Percentiles rank a stretch among this genome's conserved stretches.
phyloP scores from a whole-genome alignment of 1,284 basidiomycete genomes.

The Leucocoprinus gongylophorus region DNA sequence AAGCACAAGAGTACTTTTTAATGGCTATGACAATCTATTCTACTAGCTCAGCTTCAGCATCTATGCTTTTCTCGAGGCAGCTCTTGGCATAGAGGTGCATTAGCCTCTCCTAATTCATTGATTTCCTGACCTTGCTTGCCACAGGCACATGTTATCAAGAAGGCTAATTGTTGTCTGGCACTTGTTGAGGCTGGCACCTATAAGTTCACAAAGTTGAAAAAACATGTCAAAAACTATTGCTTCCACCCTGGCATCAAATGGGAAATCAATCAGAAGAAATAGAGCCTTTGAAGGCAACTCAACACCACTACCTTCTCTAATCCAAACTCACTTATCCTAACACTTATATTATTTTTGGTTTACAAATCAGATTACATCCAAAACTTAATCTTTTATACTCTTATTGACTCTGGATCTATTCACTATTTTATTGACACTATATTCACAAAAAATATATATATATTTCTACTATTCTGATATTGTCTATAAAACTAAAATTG shows the following conservation, averaged over 20 bases:
- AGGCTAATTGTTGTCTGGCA: constrained; percentile 49
- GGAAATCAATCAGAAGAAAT: too few relatives aligned
- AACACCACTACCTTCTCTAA: too few relatives aligned
- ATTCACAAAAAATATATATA: too few relatives aligned
- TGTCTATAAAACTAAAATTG: too few relatives aligned
- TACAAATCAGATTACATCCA: too few relatives aligned
- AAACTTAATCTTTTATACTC: too few relatives aligned
- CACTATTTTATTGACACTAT: too few relatives aligned
- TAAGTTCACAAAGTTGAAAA: constrained; percentile 40
- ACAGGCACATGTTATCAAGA: constrained; percentile 45
- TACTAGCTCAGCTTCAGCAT: constrained; percentile 68
- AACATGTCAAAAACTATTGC: constrained; percentile 29
- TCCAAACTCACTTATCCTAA: too few relatives aligned
- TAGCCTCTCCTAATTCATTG: constrained; percentile 10
- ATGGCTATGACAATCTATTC: constrained; percentile 50
- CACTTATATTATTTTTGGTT: too few relatives aligned
- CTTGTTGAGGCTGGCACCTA: constrained; percentile 55
- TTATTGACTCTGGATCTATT: too few relatives aligned
- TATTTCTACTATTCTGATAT: too few relatives aligned
- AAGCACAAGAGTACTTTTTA: constrained; percentile 46
- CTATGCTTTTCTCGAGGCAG: constrained; percentile 68
- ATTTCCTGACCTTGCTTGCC: neutral
- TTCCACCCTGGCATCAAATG: constrained; percentile 63
- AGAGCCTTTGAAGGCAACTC: too few relatives aligned
- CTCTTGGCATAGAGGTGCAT: constrained; percentile 76